These are phyloP conservation scores for Lactarius quietus DNA, from an alignment of 768 basidiomycete species.

Conservation along the genomic window DNA sequence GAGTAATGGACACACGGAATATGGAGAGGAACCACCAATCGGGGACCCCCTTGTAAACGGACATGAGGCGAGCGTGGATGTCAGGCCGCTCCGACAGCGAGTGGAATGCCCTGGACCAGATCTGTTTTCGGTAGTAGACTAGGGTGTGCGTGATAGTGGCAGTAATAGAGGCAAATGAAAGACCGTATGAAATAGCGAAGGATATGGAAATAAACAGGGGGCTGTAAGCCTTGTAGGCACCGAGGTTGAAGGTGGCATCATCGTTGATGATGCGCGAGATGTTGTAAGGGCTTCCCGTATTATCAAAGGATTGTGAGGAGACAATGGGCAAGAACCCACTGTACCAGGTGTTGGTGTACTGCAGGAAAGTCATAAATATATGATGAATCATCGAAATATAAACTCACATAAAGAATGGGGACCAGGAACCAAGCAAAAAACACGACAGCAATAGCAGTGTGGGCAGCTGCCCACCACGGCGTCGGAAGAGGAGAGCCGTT, in stretches of 20 bases:
- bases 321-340: slow-evolving; percentile 4
- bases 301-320: slow-evolving; percentile 54
- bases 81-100: slow-evolving; percentile 78
- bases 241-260: slow-evolving; percentile 52
- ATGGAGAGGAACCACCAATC: slow-evolving; percentile 67
- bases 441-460: slow-evolving; percentile 81
- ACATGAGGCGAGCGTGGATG: slow-evolving; percentile 84
- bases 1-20: slow-evolving; percentile 38
- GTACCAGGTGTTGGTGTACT: slow-evolving; percentile 60
- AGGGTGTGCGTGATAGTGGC: slow-evolving; percentile 67
- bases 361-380: not conserved
- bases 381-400: not conserved
- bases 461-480: slow-evolving; percentile 87
- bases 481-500: slow-evolving; percentile 49
- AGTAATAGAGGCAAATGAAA: slow-evolving; percentile 79
- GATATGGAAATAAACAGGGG: slow-evolving; percentile 62
- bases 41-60: slow-evolving; percentile 67
- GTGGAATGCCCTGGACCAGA: slow-evolving; percentile 65
- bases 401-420: slow-evolving; percentile 40
- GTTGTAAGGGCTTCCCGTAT: slow-evolving; percentile 67
- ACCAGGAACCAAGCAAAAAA: slow-evolving; percentile 48
- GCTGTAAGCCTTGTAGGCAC: slow-evolving; percentile 53
- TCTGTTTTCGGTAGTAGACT: slow-evolving; percentile 76
- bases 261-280: slow-evolving; percentile 52
- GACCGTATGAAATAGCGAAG: slow-evolving; percentile 73